Evolutionary conservation across 1,139 yeast genomes (phyloP).

Genomic region (Kodamaea suecica): DNA sequence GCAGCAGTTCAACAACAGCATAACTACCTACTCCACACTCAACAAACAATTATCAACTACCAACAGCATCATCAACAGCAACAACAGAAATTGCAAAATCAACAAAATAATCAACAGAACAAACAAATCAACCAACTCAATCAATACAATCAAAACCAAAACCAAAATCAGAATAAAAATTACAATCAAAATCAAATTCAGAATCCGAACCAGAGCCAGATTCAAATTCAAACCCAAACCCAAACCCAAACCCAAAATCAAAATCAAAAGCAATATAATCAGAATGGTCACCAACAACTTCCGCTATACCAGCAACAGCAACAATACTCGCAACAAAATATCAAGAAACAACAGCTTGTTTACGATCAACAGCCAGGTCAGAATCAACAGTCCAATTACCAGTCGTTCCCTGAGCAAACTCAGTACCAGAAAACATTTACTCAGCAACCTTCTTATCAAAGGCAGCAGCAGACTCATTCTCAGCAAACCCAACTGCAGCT

Average conservation of each 20-base stretch:
- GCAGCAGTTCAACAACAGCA: constrained; percentile 24
- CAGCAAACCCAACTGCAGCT: constrained; percentile 2
- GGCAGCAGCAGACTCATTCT: neutral
- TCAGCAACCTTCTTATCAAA: neutral
- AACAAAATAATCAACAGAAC: constrained; percentile 15
- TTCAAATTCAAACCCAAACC: neutral
- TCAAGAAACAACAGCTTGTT: neutral
- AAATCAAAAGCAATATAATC: neutral
- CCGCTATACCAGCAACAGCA: constrained; percentile 11
- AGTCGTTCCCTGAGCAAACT: neutral
- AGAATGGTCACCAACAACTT: constrained; percentile 8
- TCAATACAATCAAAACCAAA: neutral
- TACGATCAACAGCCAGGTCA: neutral
- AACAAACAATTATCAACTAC: constrained; percentile 8
- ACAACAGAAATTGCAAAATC: constrained; percentile 13
- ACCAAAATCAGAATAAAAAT: neutral
- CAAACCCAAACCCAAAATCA: neutral
- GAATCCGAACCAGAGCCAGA: neutral
- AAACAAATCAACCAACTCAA: constrained; percentile 1
- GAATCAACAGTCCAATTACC: constrained; percentile 1
- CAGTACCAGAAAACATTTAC: neutral
- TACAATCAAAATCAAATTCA: neutral
- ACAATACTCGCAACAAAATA: constrained; percentile 2
- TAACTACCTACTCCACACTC: constrained; percentile 15
- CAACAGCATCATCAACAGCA: constrained; percentile 12